Evolutionary conservation across 176 grass and related monocot genomes (phyloP), one percentile per base, ranked within the genome.

Genomic region (Aegilops umbellulata): DNA sequence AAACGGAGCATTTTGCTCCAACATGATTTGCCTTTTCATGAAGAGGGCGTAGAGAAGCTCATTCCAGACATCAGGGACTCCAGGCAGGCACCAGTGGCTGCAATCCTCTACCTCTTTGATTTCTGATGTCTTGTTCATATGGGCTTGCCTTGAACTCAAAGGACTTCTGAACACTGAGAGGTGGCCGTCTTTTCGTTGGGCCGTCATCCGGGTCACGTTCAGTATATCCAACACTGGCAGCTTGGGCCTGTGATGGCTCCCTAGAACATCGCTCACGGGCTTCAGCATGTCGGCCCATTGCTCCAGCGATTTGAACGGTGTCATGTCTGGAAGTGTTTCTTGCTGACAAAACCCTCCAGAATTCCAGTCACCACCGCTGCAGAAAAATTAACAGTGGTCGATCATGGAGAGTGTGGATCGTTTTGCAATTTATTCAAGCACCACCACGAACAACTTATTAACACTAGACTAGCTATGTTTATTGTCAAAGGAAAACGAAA

Each of bases 81-180:
- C 95, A 16, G 95, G 92, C 26, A 97, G 79, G 87, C 95, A 97
- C 95, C 92, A 97, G 57, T 97, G 95, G 75, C 95, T 97, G 88
- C 92, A 97, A 39, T 97, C 95, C 84, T 97, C 42, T 16, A 7
- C 23, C 4, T 49, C 15, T 8, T 3, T 74, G 0, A 8, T 2
- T 4, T 6, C 44, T 15, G 7, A 47, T 49, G 72, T 75, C 17
- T 26, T 51, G 42, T 51, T 75, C 2, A 9, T 9, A 58, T 19
- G 71, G 14, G 89, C 62, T 81, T 91, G 78, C 87, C 89, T 31
- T 85, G 86, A 14, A 89, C 79, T 70, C 62, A 74, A 84, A 39
- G 69, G 38, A 57, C 92, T 89, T 19, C 84, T 60, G 89, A 93
- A 94, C 47, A 93, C 63, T 5, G 95, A 94, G 6, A 89, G 72